Evolutionary conservation across 202 grass and related monocot species (phyloP).

Genomic region (Zoysia matrella): DNA sequence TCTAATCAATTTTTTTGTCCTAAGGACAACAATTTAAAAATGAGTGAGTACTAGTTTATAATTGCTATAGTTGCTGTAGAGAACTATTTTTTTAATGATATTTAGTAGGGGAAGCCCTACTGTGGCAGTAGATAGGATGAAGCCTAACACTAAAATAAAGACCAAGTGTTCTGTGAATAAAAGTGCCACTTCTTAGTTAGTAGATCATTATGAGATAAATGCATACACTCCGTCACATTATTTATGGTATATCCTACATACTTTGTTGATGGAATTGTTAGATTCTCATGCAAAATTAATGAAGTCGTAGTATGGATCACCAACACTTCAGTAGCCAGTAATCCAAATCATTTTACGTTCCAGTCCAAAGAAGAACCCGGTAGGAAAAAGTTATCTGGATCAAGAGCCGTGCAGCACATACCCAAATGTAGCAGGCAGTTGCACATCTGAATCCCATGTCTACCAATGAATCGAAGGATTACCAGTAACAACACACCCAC

Average conservation of each 20-base stretch:
- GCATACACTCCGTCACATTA: background rate
- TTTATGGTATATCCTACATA: background rate
- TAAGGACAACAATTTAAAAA: no score
- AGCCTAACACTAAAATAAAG: background rate
- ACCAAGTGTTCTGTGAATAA: background rate
- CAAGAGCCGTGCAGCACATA: background rate
- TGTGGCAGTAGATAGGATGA: background rate
- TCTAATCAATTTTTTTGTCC: no score
- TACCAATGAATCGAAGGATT: conserved; percentile 35
- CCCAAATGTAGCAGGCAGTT: conserved; percentile 9
- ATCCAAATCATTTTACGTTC: background rate
- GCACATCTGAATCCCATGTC: conserved; percentile 19
- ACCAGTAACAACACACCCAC: conserved; percentile 35
- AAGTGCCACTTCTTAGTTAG: background rate
- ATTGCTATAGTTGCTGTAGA: background rate
- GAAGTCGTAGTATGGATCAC: background rate
- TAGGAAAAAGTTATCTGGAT: background rate
- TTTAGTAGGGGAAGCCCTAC: no score
- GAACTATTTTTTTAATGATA: background rate
- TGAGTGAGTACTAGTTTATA: no score
- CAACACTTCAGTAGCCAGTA: background rate
- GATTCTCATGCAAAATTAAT: background rate
- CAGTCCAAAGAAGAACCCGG: no score
- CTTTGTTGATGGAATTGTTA: background rate
- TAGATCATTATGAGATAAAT: background rate